Evolutionary conservation across 305 asterid species (phyloP), one percentile per base, ranked within the genome.

Genomic region (Andrographis paniculata): DNA sequence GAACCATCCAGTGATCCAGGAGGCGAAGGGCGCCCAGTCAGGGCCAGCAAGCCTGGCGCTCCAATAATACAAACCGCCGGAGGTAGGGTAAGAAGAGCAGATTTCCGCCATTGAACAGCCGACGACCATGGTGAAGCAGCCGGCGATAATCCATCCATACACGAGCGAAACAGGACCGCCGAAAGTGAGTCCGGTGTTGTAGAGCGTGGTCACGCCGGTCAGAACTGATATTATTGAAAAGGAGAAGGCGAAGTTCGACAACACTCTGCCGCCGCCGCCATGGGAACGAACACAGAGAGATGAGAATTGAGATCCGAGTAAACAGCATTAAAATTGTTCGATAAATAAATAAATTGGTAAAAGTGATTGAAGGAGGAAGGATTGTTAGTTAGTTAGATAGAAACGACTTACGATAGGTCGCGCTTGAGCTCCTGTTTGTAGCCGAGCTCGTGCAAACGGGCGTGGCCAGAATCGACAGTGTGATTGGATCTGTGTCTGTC

Each of bases 1-100:
- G n/a, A n/a, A 88, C 97, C 98, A 85, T 76, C 95, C 95, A 62
- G 98, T 89, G 53, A 80, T 66, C 95, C 98, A 85, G 3, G 94
- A 82, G 58, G 98, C 95, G 62, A 89, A 89, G 45, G 98, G 94
- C 0, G 95, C 98, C 98, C 94, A 85, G 20, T 19, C 40, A n/a
- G 94, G 88, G 64, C 94, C 98, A 44, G 98, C 95, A 58, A 89
- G 98, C 68, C 49, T 89, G 4, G 98, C 94, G 48, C 98, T 89
- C 95, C 98, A 88, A 36, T 82, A 88, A 72, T 88, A 88, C 48
- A 89, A 94, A 4, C 98, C 95, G 16, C 95, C 95, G 55, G 97
- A 85, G 20, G 95, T 89, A 42, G 98, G 98, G 23, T 73, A 89
- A 59, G 95, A 73, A 21, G 98, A 85, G 68, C 98, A 85, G 42